Evolutionary conservation across 2,329 filamentous ascomycete species (phyloP).

Genomic region (Fusarium foetens): DNA sequence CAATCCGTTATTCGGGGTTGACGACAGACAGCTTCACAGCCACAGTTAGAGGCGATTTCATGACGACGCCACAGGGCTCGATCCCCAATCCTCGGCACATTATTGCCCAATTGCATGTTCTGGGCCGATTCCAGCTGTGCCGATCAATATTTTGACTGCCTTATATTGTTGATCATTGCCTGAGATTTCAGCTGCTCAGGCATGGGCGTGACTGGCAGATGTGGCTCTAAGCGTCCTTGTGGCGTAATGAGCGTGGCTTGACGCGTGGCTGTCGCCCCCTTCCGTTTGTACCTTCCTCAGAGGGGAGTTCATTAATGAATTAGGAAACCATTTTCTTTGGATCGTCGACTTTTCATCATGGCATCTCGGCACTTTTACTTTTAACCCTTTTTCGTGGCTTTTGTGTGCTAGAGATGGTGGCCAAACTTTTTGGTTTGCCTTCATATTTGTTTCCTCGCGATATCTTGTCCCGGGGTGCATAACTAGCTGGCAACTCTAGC

Average conservation of each 20-base stretch:
- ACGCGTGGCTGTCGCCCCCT: constrained; percentile 33
- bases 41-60: constrained; percentile 29
- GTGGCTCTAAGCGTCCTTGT: constrained; percentile 7
- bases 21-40: constrained; percentile 21
- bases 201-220: neutral
- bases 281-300: neutral
- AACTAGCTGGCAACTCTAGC: neutral
- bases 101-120: constrained; percentile 4
- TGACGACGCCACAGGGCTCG: constrained; percentile 28
- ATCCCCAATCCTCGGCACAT: constrained; percentile 8
- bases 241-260: constrained; percentile 27
- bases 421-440: neutral
- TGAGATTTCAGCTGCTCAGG: neutral
- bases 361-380: neutral
- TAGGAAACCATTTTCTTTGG: neutral
- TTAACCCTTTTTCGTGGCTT: neutral
- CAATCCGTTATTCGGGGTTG: constrained; percentile 4
- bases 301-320: neutral
- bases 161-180: constrained; percentile 35
- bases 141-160: constrained; percentile 2
- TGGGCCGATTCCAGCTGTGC: constrained; percentile 1
- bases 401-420: neutral
- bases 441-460: neutral
- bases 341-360: neutral
- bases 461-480: constrained; percentile 8